These are phyloP conservation scores for Diaporthe sp. DNA, from an alignment of 2,329 filamentous ascomycete genomes.

Conservation along the genomic window DNA sequence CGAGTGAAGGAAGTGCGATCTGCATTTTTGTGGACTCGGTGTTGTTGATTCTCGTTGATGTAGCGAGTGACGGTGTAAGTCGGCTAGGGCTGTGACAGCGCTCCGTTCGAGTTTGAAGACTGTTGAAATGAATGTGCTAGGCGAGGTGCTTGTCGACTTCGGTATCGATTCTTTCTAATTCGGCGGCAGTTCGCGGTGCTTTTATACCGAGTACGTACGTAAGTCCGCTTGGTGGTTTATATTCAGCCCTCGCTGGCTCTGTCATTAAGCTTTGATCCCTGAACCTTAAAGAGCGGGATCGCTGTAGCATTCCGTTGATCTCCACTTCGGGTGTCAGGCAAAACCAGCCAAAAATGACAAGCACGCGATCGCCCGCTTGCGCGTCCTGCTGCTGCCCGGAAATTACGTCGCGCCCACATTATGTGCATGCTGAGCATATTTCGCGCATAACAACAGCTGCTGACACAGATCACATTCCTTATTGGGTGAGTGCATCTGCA, in stretches of 20 bases:
- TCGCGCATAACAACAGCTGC: no score
- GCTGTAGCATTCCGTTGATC: not conserved
- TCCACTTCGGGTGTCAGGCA: not conserved
- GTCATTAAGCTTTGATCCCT: constrained; percentile 5
- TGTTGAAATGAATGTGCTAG: not conserved
- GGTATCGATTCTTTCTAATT: not conserved
- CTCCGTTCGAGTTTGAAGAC: no score
- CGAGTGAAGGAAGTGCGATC: not conserved
- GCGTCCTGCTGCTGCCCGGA: constrained; percentile 1
- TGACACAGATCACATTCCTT: not conserved
- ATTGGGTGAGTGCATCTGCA: not conserved
- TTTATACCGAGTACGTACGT: not conserved
- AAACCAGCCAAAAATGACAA: not conserved
- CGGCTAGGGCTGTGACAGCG: no score
- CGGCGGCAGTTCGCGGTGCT: no score
- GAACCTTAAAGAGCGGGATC: not conserved
- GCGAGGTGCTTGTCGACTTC: not conserved
- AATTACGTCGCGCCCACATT: not conserved
- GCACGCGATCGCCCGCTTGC: constrained; percentile 18
- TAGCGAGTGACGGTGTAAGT: not conserved
- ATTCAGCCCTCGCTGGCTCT: not conserved
- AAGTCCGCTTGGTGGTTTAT: not conserved
- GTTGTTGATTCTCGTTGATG: not conserved
- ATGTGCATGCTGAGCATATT: not conserved
- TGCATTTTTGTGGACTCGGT: not conserved